Conservation (phyloP, 2,329 filamentous ascomycete species). For the Seiridium cupressi region DNA sequence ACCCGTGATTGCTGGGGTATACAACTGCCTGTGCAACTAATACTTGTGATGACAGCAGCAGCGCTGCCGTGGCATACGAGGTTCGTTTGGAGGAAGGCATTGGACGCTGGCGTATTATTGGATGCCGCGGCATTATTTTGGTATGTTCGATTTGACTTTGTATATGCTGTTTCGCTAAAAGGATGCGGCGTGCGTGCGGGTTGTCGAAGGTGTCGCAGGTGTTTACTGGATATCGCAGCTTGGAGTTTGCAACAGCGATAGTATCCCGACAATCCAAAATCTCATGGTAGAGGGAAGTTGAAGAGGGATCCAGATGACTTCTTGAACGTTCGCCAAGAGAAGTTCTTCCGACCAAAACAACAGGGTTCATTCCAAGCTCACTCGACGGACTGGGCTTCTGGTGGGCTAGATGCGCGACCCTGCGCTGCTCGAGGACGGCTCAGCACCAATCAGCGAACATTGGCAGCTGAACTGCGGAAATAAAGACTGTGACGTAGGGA, state of each 20-base stretch:
- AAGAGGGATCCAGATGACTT: too few species aligned
- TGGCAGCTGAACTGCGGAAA: background rate
- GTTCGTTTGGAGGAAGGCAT: background rate
- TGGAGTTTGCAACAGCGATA: too few species aligned
- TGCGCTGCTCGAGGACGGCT: too few species aligned
- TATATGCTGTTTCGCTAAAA: background rate
- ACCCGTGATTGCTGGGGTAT: slow-evolving; percentile 26
- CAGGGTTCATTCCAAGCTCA: too few species aligned
- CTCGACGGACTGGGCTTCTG: background rate
- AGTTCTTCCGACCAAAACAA: too few species aligned
- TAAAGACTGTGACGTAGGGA: slow-evolving; percentile 3
- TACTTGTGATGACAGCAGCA: slow-evolving; percentile 17
- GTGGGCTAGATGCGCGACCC: background rate
- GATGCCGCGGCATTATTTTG: slow-evolving; percentile 14
- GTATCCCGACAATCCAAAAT: too few species aligned
- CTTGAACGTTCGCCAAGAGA: too few species aligned
- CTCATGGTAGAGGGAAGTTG: too few species aligned
- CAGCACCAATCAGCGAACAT: too few species aligned
- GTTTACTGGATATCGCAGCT: too few species aligned
- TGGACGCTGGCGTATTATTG: background rate
- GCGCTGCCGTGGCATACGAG: slow-evolving; percentile 4
- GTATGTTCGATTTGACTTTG: background rate
- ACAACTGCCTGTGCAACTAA: slow-evolving; percentile 18
- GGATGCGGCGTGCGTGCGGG: too few species aligned
- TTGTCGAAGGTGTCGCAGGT: too few species aligned